phyloP scores from a whole-genome alignment of 805 yeast genomes.

The Metschnikowia gelsemii region DNA sequence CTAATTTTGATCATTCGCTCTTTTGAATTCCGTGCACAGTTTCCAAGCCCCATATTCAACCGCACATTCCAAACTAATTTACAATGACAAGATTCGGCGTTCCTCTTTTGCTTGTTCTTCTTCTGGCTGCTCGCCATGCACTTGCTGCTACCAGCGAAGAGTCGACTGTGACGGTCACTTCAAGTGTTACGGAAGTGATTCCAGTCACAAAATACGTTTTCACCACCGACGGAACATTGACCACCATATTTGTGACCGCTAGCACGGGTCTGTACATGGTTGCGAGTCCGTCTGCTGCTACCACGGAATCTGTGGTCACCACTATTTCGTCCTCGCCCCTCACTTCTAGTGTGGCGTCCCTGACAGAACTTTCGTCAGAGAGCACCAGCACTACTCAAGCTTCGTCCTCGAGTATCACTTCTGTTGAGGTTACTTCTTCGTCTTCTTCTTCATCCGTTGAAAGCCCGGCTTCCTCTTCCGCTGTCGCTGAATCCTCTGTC shows the following conservation, averaged over 20 bases:
- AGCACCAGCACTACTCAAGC: neutral
- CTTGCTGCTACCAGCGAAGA: slow-evolving; percentile 12
- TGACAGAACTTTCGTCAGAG: neutral
- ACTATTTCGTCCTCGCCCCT: slow-evolving; percentile 3
- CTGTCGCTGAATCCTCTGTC: neutral
- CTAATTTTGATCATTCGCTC: neutral
- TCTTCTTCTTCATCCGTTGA: neutral
- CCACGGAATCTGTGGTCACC: neutral
- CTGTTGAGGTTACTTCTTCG: neutral
- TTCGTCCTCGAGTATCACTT: neutral
- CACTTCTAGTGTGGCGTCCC: neutral
- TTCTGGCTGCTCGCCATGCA: slow-evolving; percentile 8
- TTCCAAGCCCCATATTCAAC: neutral
- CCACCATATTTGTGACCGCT: slow-evolving; percentile 29
- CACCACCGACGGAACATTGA: slow-evolving; percentile 29
- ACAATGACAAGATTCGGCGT: slow-evolving; percentile 6
- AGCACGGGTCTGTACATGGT: slow-evolving; percentile 16
- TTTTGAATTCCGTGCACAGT: neutral
- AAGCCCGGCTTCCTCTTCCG: neutral
- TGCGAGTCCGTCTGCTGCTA: slow-evolving; percentile 5
- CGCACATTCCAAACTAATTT: neutral
- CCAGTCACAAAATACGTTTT: slow-evolving; percentile 35
- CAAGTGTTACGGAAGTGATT: slow-evolving; percentile 20
- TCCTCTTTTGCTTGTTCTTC: slow-evolving; percentile 6
- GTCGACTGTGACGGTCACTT: slow-evolving; percentile 17